Evolutionary conservation across 2,329 filamentous ascomycete species (phyloP).

Genomic region (Fusarium metavorans): DNA sequence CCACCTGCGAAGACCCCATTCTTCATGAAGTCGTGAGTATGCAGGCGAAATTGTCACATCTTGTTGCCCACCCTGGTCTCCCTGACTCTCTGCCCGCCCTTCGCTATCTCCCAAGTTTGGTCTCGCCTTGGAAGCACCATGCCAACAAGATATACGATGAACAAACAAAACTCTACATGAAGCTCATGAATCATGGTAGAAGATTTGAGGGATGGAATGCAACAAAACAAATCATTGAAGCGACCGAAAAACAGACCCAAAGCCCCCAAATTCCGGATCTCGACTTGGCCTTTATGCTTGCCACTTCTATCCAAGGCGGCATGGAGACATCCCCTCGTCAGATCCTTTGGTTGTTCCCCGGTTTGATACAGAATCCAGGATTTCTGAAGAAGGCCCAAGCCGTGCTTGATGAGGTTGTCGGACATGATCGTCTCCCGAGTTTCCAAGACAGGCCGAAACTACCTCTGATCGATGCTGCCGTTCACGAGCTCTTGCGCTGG

Average conservation of each 20-base stretch:
- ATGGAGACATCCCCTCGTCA: neutral
- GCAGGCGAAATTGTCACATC: neutral
- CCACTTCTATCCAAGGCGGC: neutral
- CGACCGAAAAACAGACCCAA: neutral
- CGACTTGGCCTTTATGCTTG: neutral
- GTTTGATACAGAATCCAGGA: neutral
- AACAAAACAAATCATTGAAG: neutral
- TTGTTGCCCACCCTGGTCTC: neutral
- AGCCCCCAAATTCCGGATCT: neutral
- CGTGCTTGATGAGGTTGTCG: neutral
- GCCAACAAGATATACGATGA: neutral
- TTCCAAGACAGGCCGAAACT: neutral
- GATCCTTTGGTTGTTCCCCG: neutral
- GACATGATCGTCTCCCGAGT: neutral
- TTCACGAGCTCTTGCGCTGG: constrained; percentile 8
- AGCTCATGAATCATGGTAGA: neutral
- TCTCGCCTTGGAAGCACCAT: neutral
- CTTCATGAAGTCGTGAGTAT: neutral
- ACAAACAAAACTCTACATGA: neutral
- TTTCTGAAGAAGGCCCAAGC: neutral
- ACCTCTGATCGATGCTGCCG: constrained; percentile 2
- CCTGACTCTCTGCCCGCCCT: neutral
- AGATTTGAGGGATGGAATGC: neutral
- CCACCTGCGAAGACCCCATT: neutral
- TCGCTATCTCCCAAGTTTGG: neutral